Evolutionary conservation across 2,329 filamentous ascomycete species (phyloP).

Genomic region (Claviceps lovelessii): DNA sequence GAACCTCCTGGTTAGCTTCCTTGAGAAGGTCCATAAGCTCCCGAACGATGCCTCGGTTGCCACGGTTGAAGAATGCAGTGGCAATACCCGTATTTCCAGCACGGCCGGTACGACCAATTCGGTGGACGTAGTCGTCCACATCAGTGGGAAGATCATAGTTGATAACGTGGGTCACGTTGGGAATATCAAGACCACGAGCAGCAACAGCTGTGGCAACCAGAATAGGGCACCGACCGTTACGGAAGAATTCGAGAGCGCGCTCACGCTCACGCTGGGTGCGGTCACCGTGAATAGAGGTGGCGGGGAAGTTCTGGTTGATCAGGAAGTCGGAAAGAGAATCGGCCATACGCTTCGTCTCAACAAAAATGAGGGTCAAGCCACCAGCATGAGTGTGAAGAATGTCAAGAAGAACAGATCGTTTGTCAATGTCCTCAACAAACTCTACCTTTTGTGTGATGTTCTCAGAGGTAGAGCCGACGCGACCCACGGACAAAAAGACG

Average conservation of each 20-base stretch:
- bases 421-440: constrained; percentile 93
- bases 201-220: constrained; percentile 94
- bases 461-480: constrained; percentile 98
- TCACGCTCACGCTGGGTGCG: constrained; percentile 98
- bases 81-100: constrained; percentile 97
- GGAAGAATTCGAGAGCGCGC: constrained; percentile 93
- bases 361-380: constrained; percentile 90
- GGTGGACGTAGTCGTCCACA: constrained; percentile 97
- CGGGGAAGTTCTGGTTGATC: constrained; percentile 96
- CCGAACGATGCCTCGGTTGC: constrained; percentile 93
- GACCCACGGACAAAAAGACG: constrained; percentile 94
- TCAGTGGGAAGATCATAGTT: constrained; percentile 99
- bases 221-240: constrained; percentile 87
- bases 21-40: constrained; percentile 96
- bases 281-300: constrained; percentile 96
- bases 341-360: constrained; percentile 99
- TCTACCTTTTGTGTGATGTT: constrained; percentile 99
- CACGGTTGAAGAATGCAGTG: constrained; percentile 99
- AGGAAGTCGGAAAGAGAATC: constrained; percentile 95
- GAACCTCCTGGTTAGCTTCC: constrained; percentile 96
- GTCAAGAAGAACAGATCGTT: constrained; percentile 92
- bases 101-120: constrained; percentile 99
- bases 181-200: constrained; percentile 81
- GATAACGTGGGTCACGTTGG: constrained; percentile 92
- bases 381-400: constrained; percentile 88